Evolutionary conservation across 148 eudicot species (phyloP).

Genomic region (Vaccinium corymbosum): DNA sequence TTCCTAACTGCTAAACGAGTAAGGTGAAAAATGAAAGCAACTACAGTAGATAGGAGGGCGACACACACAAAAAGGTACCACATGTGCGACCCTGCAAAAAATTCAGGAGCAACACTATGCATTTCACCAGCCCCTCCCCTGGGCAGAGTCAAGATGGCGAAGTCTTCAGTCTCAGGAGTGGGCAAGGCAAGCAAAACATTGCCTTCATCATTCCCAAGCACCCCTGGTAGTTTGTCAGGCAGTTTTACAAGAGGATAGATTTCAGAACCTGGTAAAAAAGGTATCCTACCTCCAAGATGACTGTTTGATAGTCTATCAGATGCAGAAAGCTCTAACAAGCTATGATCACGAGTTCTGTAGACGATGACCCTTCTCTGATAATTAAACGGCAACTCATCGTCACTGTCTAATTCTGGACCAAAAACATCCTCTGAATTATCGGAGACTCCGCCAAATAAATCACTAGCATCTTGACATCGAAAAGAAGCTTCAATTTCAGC

Average conservation of each 20-base stretch:
- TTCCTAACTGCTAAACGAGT: constrained; percentile 19
- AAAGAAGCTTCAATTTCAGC: constrained; percentile 68
- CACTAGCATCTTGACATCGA: constrained; percentile 58
- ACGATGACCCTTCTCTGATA: constrained; percentile 62
- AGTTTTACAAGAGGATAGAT: constrained; percentile 26
- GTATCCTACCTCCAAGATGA: constrained; percentile 30
- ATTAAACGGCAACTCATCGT: constrained; percentile 49
- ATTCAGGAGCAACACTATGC: constrained; percentile 18
- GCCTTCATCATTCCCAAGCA: constrained; percentile 18
- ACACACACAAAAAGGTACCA: constrained; percentile 21
- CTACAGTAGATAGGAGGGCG: constrained; percentile 11
- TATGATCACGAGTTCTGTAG: constrained; percentile 50
- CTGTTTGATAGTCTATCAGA: constrained; percentile 34
- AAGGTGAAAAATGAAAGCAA: constrained; percentile 13
- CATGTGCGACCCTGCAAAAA: constrained; percentile 14
- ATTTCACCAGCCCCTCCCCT: constrained; percentile 9
- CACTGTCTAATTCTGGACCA: constrained; percentile 41
- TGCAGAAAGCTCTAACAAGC: constrained; percentile 37
- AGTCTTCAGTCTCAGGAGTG: constrained; percentile 13
- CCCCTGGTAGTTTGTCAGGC: constrained; percentile 25
- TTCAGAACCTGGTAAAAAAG: constrained; percentile 25
- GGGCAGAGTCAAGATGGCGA: constrained; percentile 21
- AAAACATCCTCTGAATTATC: constrained; percentile 28
- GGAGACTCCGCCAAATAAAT: constrained; percentile 35
- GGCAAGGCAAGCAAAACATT: constrained; percentile 18